Percentiles rank a stretch among this genome's conserved stretches.
Evolutionary conservation across 441 rosid species (phyloP).

Genomic region (Populus hybrid): DNA sequence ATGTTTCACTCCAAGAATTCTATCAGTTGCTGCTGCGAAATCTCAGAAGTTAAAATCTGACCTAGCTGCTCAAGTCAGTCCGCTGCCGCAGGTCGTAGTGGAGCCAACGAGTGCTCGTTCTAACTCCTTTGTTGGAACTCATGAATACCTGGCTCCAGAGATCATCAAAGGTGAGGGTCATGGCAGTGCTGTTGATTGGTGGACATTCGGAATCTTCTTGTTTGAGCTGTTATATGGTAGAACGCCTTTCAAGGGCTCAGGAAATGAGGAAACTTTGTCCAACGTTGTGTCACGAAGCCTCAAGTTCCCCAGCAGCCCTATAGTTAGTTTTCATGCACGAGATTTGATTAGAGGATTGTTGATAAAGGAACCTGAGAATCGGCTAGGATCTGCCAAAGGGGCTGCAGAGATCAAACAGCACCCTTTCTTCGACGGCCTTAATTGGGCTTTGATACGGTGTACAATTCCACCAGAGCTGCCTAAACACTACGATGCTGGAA

Average conservation of each 20-base stretch:
- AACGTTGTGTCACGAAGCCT: conserved; percentile 60
- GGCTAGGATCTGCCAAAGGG: conserved; percentile 61
- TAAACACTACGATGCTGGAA: conserved; percentile 20
- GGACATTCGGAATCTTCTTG: conserved; percentile 71
- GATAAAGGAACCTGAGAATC: conserved; percentile 54
- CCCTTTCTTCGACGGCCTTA: conserved; percentile 64
- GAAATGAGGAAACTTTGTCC: conserved; percentile 57
- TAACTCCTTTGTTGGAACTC: conserved; percentile 76
- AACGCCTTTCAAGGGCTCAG: conserved; percentile 68
- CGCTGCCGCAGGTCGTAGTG: conserved; percentile 67
- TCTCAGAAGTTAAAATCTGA: conserved; percentile 54
- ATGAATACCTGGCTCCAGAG: conserved; percentile 76
- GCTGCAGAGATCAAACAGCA: conserved; percentile 75
- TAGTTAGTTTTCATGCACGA: conserved; percentile 56
- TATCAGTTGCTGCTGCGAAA: conserved; percentile 52
- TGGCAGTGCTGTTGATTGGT: conserved; percentile 80
- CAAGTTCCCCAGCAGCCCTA: conserved; percentile 50
- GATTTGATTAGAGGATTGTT: conserved; percentile 61
- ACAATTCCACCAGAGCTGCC: conserved; percentile 64
- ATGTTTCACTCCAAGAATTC: conserved; percentile 69
- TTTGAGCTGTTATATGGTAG: conserved; percentile 64
- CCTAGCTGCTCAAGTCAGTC: conserved; percentile 48
- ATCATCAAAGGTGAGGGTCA: conserved; percentile 72
- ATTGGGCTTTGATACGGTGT: conserved; percentile 73
- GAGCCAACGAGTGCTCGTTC: conserved; percentile 77